A percentile compares a stretch with the other conserved stretches of the same genome.
Conservation (phyloP, 441 rosid species). For the Codiaeum variegatum region DNA sequence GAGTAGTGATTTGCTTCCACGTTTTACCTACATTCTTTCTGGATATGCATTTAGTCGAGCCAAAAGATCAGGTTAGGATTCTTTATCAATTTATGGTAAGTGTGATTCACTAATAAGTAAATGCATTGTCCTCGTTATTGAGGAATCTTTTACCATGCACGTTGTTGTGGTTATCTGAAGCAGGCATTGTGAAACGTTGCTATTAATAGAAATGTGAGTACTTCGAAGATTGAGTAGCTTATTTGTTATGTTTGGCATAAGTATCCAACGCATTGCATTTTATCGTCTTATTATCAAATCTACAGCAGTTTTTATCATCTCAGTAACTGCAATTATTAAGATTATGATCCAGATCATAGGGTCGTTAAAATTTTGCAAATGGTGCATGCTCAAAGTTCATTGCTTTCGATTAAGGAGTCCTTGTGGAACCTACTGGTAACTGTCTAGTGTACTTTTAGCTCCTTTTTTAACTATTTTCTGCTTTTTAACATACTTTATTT, state of each 20-base stretch:
- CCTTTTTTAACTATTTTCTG: background rate
- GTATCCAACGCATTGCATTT: background rate
- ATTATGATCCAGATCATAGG: background rate
- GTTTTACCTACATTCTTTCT: background rate
- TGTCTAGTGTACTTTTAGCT: background rate
- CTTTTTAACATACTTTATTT: background rate
- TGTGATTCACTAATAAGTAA: background rate
- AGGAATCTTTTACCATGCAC: conserved; percentile 7
- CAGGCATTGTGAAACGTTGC: background rate
- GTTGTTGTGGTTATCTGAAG: background rate
- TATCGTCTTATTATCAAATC: background rate
- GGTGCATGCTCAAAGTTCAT: background rate
- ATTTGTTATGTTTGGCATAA: background rate
- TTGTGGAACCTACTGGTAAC: background rate
- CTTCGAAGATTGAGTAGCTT: background rate
- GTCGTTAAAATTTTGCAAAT: background rate
- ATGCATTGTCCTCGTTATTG: background rate
- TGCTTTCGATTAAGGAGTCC: background rate
- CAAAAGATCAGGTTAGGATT: background rate
- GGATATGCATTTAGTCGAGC: background rate
- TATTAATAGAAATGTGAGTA: background rate
- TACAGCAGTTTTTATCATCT: background rate
- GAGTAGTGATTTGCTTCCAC: conserved; percentile 1
- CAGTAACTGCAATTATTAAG: background rate
- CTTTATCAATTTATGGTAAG: conserved; percentile 1